phyloP scores from a whole-genome alignment of 176 grass and related monocot genomes.

The Rhynchospora tenuis region DNA sequence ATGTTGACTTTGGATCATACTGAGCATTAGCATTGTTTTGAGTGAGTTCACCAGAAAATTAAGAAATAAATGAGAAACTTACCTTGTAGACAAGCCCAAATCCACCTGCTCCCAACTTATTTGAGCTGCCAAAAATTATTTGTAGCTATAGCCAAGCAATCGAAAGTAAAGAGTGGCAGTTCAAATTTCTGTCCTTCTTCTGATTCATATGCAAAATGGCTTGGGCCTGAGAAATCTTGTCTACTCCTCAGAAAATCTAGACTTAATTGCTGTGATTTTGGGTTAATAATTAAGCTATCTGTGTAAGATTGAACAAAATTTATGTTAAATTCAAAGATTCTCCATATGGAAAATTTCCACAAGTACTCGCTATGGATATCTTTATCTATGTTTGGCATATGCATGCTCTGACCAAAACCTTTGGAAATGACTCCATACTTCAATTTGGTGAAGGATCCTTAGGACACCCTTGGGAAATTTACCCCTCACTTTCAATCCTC shows the following conservation, averaged over 20 bases:
- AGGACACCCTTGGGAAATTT: too few species aligned
- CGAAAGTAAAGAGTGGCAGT: slow-evolving; percentile 58
- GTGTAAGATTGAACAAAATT: not conserved
- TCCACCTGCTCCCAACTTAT: slow-evolving; percentile 78
- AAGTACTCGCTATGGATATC: not conserved
- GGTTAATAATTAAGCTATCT: not conserved
- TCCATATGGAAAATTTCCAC: not conserved
- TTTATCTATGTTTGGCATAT: too few species aligned
- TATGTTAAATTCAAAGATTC: not conserved
- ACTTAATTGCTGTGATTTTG: not conserved
- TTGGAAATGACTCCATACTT: too few species aligned
- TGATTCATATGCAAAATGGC: slow-evolving; percentile 22
- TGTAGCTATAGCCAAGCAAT: slow-evolving; percentile 45
- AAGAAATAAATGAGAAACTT: not conserved
- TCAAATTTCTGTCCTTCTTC: slow-evolving; percentile 43
- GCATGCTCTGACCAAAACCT: too few species aligned
- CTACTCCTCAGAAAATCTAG: not conserved
- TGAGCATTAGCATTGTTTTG: not conserved
- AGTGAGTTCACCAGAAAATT: not conserved
- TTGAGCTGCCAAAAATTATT: slow-evolving; percentile 51
- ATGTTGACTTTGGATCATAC: not conserved
- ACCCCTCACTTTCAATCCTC: too few species aligned
- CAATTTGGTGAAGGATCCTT: too few species aligned
- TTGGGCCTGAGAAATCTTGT: slow-evolving; percentile 27
- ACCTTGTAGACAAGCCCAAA: slow-evolving; percentile 92